These are phyloP conservation scores for Teunomyces cretensis DNA, from an alignment of 805 yeast species.

Conservation along the genomic window DNA sequence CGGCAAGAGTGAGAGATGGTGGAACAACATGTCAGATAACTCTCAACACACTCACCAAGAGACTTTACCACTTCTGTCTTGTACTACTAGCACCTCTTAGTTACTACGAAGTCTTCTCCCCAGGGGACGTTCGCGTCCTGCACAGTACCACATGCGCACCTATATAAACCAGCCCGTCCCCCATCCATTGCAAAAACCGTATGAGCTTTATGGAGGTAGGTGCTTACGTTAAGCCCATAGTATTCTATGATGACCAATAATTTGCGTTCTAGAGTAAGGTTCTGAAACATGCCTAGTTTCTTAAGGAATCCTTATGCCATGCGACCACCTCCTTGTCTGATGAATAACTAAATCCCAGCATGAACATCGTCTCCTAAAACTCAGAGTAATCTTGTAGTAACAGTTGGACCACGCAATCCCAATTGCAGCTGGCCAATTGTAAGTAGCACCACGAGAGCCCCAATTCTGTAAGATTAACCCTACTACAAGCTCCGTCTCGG, in stretches of 20 bases:
- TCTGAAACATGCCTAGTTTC: slow-evolving; percentile 49
- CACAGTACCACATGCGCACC: background rate
- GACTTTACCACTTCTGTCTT: too few relatives aligned
- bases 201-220: slow-evolving; percentile 5
- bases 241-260: slow-evolving; percentile 40
- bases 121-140: background rate
- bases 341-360: slow-evolving; percentile 1
- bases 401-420: too few relatives aligned
- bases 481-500: background rate
- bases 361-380: background rate
- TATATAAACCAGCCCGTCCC: background rate
- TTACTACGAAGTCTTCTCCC: too few relatives aligned
- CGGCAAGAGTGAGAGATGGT: too few relatives aligned
- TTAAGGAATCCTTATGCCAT: slow-evolving; percentile 30
- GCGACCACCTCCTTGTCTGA: slow-evolving; percentile 41
- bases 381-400: too few relatives aligned
- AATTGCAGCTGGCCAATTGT: too few relatives aligned
- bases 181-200: background rate
- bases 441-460: too few relatives aligned
- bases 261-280: slow-evolving; percentile 48
- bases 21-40: too few relatives aligned
- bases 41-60: too few relatives aligned
- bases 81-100: too few relatives aligned
- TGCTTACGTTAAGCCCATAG: slow-evolving; percentile 5
- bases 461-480: too few relatives aligned